Evolutionary conservation across 179 eudicot species (phyloP).

Genomic region (Silene noctiflora): DNA sequence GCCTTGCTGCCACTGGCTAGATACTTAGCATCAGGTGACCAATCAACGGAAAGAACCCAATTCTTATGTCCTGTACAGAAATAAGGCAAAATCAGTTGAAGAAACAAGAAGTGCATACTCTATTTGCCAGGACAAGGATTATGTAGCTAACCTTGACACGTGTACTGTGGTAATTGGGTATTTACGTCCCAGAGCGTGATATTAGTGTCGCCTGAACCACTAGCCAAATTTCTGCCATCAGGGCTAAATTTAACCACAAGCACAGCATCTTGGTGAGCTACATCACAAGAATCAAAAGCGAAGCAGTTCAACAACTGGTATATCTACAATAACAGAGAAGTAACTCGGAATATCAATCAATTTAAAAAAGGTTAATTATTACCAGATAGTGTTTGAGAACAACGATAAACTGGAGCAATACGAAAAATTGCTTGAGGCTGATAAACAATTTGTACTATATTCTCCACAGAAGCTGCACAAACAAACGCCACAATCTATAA

Average conservation of each 20-base stretch:
- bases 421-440: conserved; percentile 97
- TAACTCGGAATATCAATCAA: background rate
- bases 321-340: background rate
- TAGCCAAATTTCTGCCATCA: conserved; percentile 82
- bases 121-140: background rate
- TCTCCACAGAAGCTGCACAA: conserved; percentile 89
- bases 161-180: conserved; percentile 79
- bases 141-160: conserved; percentile 67
- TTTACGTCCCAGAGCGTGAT: conserved; percentile 82
- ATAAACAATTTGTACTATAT: conserved; percentile 78
- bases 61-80: conserved; percentile 69
- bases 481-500: background rate
- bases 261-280: conserved; percentile 92
- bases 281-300: conserved; percentile 15
- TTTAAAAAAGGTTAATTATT: conserved; percentile 7
- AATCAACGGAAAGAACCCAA: conserved; percentile 94
- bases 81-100: background rate
- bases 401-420: conserved; percentile 87
- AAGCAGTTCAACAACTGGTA: background rate
- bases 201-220: conserved; percentile 94
- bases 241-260: conserved; percentile 94
- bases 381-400: conserved; percentile 93
- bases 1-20: conserved; percentile 97
- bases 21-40: conserved; percentile 98
- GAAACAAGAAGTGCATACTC: background rate